A percentile compares a stretch with the other conserved stretches of the same genome.
phyloP scores from a whole-genome alignment of 2,329 filamentous ascomycete genomes.

The Lachnellula subtilissima region DNA sequence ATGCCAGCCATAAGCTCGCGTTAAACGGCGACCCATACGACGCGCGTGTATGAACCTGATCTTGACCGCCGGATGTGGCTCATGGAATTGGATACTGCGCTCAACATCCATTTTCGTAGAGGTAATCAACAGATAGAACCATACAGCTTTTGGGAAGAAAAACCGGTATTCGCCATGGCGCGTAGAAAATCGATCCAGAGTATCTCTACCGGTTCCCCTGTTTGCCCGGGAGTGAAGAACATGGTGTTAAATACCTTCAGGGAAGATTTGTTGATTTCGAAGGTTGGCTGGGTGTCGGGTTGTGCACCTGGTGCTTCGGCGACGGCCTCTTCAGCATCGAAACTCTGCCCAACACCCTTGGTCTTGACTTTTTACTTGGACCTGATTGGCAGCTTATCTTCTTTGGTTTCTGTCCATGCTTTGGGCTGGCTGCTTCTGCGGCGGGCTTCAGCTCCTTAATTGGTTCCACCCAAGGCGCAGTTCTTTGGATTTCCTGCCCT shows the following conservation, averaged over 20 bases:
- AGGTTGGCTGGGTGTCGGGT: slow-evolving; percentile 15
- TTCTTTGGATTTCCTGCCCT: neutral
- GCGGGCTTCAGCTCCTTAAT: neutral
- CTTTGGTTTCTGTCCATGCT: neutral
- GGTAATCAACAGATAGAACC: slow-evolving; percentile 55
- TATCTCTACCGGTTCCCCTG: slow-evolving; percentile 41
- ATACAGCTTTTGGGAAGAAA: slow-evolving; percentile 50
- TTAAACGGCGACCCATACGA: slow-evolving; percentile 43
- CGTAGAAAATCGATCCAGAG: slow-evolving; percentile 48
- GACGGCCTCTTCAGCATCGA: neutral
- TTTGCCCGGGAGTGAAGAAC: slow-evolving; percentile 33
- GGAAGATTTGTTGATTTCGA: slow-evolving; percentile 33
- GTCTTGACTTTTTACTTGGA: neutral
- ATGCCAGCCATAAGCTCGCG: slow-evolving; percentile 46
- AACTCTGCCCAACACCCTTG: neutral
- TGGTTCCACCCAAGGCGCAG: slow-evolving; percentile 36
- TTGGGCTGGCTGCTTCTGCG: neutral
- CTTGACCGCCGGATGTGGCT: slow-evolving; percentile 51
- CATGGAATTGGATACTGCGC: slow-evolving; percentile 53
- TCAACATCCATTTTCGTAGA: slow-evolving; percentile 36
- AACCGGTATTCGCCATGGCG: slow-evolving; percentile 45
- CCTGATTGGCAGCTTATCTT: neutral
- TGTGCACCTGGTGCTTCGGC: neutral
- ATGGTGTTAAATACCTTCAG: slow-evolving; percentile 39
- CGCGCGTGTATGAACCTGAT: slow-evolving; percentile 43